These are phyloP conservation scores for Candida maesae DNA, from an alignment of 805 yeast species.

Conservation along the genomic window DNA sequence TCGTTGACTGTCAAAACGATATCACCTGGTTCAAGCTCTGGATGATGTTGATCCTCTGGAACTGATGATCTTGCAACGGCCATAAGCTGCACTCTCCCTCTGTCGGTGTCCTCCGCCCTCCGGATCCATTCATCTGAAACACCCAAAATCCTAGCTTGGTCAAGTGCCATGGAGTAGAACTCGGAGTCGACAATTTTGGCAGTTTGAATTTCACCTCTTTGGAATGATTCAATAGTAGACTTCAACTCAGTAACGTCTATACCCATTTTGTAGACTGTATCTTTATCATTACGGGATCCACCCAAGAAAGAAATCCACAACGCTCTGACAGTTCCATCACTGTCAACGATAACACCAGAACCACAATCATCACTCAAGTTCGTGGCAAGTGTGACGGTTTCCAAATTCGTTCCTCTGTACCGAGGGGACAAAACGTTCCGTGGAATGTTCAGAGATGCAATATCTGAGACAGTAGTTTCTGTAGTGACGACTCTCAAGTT, in stretches of 20 bases:
- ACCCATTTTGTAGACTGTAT: conserved; percentile 68
- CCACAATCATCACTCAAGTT: conserved; percentile 68
- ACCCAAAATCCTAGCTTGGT: conserved; percentile 80
- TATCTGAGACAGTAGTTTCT: conserved; percentile 72
- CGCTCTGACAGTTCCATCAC: conserved; percentile 76
- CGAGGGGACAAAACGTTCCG: conserved; percentile 66
- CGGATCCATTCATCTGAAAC: conserved; percentile 82
- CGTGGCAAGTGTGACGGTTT: conserved; percentile 72
- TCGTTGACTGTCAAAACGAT: conserved; percentile 69
- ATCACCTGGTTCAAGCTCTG: conserved; percentile 57
- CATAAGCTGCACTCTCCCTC: conserved; percentile 69
- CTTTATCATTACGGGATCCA: conserved; percentile 56
- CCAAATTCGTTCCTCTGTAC: conserved; percentile 81
- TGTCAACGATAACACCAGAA: conserved; percentile 74
- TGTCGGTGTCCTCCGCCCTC: conserved; percentile 56
- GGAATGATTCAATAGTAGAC: conserved; percentile 52
- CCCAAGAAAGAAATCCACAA: conserved; percentile 85
- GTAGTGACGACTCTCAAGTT: conserved; percentile 67
- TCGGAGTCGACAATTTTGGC: conserved; percentile 77
- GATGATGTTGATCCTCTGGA: conserved; percentile 33
- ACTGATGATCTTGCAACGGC: conserved; percentile 65
- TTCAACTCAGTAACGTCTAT: conserved; percentile 66
- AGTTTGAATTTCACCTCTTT: conserved; percentile 49
- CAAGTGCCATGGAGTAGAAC: conserved; percentile 60
- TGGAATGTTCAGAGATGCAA: conserved; percentile 71